phyloP scores from a whole-genome alignment of 1,284 basidiomycete genomes.

The Moesziomyces parantarcticus region DNA sequence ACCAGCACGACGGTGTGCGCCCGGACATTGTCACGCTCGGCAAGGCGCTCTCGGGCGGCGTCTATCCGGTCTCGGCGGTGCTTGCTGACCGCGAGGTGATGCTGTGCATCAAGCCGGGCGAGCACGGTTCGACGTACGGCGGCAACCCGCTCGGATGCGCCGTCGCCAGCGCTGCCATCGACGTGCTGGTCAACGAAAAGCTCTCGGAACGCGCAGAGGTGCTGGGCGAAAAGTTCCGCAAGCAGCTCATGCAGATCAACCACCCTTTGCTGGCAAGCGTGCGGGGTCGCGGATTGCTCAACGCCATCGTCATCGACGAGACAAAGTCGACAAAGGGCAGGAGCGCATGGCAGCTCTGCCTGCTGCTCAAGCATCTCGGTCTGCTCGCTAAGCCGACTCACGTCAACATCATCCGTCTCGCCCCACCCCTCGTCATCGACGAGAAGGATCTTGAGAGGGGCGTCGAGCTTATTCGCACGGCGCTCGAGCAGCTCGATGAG shows the following conservation, averaged over 20 bases:
- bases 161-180: constrained; percentile 88
- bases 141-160: constrained; percentile 96
- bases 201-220: constrained; percentile 80
- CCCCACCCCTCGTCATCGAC: constrained; percentile 91
- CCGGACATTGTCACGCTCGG: constrained; percentile 94
- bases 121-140: constrained; percentile 86
- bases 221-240: constrained; percentile 81
- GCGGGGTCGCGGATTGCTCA: constrained; percentile 87
- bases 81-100: constrained; percentile 89
- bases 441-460: constrained; percentile 84
- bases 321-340: constrained; percentile 78
- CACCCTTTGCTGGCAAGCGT: constrained; percentile 77
- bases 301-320: constrained; percentile 94
- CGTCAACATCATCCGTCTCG: constrained; percentile 94
- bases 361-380: constrained; percentile 89
- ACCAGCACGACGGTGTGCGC: constrained; percentile 81
- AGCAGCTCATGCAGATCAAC: constrained; percentile 59
- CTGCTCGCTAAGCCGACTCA: constrained; percentile 96
- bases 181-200: constrained; percentile 86
- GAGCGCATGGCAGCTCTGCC: constrained; percentile 94
- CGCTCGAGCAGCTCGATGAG: constrained; percentile 81
- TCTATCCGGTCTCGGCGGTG: constrained; percentile 96
- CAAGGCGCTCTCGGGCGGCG: constrained; percentile 94
- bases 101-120: constrained; percentile 94
- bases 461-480: constrained; percentile 80